phyloP scores from a whole-genome alignment of 1,284 basidiomycete genomes.

The Malassezia equina region DNA sequence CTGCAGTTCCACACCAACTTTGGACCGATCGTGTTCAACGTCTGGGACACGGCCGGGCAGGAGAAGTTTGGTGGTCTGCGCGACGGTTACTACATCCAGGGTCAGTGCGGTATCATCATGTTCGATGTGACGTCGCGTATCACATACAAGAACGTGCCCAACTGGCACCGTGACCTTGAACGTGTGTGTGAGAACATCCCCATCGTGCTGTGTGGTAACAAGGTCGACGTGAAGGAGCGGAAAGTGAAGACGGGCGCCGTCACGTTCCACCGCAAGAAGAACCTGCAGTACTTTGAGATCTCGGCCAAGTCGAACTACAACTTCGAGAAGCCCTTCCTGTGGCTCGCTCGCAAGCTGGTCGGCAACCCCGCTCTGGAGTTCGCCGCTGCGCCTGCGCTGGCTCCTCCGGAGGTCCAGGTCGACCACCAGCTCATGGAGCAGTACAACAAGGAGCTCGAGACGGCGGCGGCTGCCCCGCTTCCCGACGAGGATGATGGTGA shows the following conservation, averaged over 20 bases:
- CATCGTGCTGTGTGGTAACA: constrained; percentile 98
- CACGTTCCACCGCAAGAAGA: constrained; percentile 99
- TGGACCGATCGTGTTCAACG: constrained; percentile 97
- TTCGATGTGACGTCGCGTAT: constrained; percentile 99
- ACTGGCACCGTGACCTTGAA: constrained; percentile 99
- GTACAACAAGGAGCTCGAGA: constrained; percentile 69
- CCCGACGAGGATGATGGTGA: constrained; percentile 54
- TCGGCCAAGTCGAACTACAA: constrained; percentile 99
- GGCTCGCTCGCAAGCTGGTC: constrained; percentile 95
- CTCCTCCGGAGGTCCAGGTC: constrained; percentile 82
- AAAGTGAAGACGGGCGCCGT: constrained; percentile 99
- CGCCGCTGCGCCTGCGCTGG: constrained; percentile 88
- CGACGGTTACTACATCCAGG: constrained; percentile 51
- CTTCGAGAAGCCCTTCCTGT: constrained; percentile 99
- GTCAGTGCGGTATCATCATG: constrained; percentile 99
- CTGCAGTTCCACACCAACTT: constrained; percentile 93
- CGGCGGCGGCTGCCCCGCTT: constrained; percentile 52
- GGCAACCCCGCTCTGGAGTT: constrained; percentile 87
- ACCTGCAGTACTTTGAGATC: constrained; percentile 99
- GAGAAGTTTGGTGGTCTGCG: constrained; percentile 70
- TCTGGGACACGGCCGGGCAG: constrained; percentile 99
- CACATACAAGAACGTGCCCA: constrained; percentile 99
- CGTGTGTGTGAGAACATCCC: constrained; percentile 99
- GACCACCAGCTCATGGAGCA: constrained; percentile 70
- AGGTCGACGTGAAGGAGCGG: constrained; percentile 99